Evolutionary conservation across 139 green algal species (phyloP).

Genomic region (Tetraselmis chui): DNA sequence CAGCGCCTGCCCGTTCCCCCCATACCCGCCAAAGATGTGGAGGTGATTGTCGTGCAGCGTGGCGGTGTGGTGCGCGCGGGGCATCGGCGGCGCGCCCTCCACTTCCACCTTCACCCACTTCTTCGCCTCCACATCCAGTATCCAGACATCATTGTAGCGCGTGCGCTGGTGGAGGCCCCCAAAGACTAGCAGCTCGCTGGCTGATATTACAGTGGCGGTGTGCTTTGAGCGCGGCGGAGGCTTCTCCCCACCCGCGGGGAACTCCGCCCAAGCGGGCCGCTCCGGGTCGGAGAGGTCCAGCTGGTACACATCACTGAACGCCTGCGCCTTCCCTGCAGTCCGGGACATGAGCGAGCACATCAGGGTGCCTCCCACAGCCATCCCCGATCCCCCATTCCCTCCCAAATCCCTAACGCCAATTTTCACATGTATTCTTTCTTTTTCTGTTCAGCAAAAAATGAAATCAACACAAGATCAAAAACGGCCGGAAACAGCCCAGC

Average conservation of each 20-base stretch:
- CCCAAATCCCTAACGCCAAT: not conserved
- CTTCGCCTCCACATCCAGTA: slow-evolving; percentile 52
- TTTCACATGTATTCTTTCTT: not conserved
- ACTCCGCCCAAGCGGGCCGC: slow-evolving; percentile 28
- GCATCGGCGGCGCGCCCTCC: slow-evolving; percentile 37
- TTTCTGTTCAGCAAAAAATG: not conserved
- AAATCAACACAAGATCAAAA: not conserved
- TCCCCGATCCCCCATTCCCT: too few species aligned
- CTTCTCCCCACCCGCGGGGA: not conserved
- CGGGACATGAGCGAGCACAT: too few species aligned
- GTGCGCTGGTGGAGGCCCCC: slow-evolving; percentile 66
- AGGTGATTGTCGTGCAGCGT: slow-evolving; percentile 55
- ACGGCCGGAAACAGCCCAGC: not conserved
- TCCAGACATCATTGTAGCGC: slow-evolving; percentile 72
- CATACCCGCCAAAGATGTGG: slow-evolving; percentile 76
- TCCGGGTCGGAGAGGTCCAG: slow-evolving; percentile 50
- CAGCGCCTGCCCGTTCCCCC: slow-evolving; percentile 59
- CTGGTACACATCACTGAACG: slow-evolving; percentile 68
- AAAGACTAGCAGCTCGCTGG: slow-evolving; percentile 54
- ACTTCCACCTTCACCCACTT: slow-evolving; percentile 41
- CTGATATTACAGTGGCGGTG: slow-evolving; percentile 32
- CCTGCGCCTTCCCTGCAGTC: slow-evolving; percentile 51
- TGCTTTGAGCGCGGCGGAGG: slow-evolving; percentile 59
- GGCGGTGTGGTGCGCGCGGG: slow-evolving; percentile 67
- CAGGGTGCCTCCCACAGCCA: too few species aligned